Evolutionary conservation across 208 protist species (phyloP).

Genomic region (Leishmania gerbilli): DNA sequence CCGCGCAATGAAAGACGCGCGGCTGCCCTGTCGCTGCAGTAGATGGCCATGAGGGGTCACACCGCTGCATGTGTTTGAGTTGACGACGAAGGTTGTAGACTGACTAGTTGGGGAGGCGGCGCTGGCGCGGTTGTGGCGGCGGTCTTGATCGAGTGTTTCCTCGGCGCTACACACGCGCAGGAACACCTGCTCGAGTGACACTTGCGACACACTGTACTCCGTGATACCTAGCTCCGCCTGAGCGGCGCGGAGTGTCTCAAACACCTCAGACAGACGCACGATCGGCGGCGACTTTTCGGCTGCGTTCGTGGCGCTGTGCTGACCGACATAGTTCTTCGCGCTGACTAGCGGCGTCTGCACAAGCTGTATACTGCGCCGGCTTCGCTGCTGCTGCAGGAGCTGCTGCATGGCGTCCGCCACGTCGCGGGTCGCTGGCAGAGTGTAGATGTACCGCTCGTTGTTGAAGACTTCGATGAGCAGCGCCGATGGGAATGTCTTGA

Average conservation of each 20-base stretch:
- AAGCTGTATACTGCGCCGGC: constrained; percentile 16
- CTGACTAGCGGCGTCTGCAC: not conserved
- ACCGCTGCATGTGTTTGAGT: not conserved
- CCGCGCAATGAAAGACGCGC: not conserved
- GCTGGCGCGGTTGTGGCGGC: constrained; percentile 7
- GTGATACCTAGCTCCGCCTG: constrained; percentile 50
- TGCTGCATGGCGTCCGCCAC: constrained; percentile 31
- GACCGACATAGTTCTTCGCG: not conserved
- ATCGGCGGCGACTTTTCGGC: not conserved
- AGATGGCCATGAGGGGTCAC: not conserved
- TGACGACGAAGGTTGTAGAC: not conserved
- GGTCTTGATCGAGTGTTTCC: constrained; percentile 7
- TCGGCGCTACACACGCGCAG: constrained; percentile 49
- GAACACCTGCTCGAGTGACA: constrained; percentile 76
- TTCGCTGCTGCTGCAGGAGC: constrained; percentile 27
- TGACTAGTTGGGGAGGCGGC: not conserved
- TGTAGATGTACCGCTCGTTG: constrained; percentile 46
- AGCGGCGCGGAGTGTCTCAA: constrained; percentile 40
- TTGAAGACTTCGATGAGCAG: constrained; percentile 44
- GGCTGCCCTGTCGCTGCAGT: not conserved
- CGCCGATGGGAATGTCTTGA: constrained; percentile 34
- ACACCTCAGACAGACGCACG: constrained; percentile 47
- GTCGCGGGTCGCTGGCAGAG: constrained; percentile 32
- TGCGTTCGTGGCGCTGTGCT: not conserved
- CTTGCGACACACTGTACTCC: constrained; percentile 76